phyloP scores from a whole-genome alignment of 202 grass and related monocot genomes.

The Brachypodium distachyon region DNA sequence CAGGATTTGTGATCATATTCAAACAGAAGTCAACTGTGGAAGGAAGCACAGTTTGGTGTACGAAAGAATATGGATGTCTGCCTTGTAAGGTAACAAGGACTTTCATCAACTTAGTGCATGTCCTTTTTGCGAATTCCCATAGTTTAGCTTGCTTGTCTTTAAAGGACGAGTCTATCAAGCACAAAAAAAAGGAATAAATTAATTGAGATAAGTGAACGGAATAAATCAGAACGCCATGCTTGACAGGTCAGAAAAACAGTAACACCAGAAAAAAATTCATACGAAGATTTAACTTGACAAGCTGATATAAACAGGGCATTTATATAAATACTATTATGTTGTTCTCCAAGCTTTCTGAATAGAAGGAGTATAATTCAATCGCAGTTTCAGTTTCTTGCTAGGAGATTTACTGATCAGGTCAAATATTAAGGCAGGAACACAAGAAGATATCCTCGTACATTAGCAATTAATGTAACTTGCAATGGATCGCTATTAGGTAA shows the following conservation, averaged over 20 bases:
- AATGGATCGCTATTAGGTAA: not conserved
- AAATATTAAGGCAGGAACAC: not conserved
- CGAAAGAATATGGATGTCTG: conserved; percentile 93
- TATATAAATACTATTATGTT: not conserved
- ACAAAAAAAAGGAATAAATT: conserved; percentile 15
- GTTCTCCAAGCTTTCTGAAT: not conserved
- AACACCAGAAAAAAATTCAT: conserved; percentile 9
- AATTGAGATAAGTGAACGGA: not conserved
- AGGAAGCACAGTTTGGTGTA: conserved; percentile 68
- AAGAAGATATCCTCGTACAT: conserved; percentile 5
- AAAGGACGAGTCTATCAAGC: conserved; percentile 60
- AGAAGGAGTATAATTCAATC: not conserved
- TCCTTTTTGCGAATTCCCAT: conserved; percentile 72
- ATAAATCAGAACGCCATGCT: not conserved
- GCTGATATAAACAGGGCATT: not conserved
- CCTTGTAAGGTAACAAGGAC: conserved; percentile 61
- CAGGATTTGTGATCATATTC: conserved; percentile 86
- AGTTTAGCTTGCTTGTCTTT: conserved; percentile 70
- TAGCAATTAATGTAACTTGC: not conserved
- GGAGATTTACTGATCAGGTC: not conserved
- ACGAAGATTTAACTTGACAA: not conserved
- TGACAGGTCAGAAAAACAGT: not conserved
- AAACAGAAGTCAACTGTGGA: conserved; percentile 67
- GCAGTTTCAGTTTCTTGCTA: not conserved
- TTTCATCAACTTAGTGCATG: conserved; percentile 97